These are phyloP conservation scores for Eleusine coracana DNA, from an alignment of 176 grass and related monocot genomes.

Conservation along the genomic window DNA sequence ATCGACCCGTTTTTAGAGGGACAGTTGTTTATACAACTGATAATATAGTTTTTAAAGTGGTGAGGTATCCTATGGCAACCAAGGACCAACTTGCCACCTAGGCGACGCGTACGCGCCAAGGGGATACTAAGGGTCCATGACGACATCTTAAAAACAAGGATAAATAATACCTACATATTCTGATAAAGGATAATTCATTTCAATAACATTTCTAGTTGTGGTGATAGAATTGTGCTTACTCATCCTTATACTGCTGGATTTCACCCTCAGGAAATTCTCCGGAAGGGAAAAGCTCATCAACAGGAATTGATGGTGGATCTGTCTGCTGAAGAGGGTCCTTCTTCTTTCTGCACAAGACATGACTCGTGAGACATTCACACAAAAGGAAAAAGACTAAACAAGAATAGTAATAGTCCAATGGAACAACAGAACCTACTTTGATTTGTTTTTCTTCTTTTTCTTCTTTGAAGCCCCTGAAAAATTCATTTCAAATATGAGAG, in stretches of 20 bases:
- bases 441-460: slow-evolving; percentile 87
- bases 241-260: slow-evolving; percentile 86
- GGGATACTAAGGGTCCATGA: not conserved
- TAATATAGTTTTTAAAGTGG: not conserved
- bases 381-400: slow-evolving; percentile 36
- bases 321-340: slow-evolving; percentile 79
- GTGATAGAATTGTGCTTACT: slow-evolving; percentile 54
- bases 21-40: not conserved
- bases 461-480: slow-evolving; percentile 61
- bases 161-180: not conserved
- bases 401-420: slow-evolving; percentile 8
- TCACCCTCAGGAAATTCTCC: slow-evolving; percentile 87
- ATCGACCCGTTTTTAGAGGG: slow-evolving; percentile 5
- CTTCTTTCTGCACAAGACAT: slow-evolving; percentile 66
- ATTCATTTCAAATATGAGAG: slow-evolving; percentile 29
- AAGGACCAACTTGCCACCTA: not conserved
- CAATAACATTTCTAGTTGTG: not conserved
- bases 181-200: slow-evolving; percentile 21
- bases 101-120: too few relatives aligned
- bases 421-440: slow-evolving; percentile 57
- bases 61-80: not conserved
- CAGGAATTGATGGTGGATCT: slow-evolving; percentile 83
- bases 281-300: slow-evolving; percentile 88
- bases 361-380: not conserved
- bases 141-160: not conserved